Conservation (phyloP, 192 early-diverging fungal genomes). For the Geranomyces variabilis region DNA sequence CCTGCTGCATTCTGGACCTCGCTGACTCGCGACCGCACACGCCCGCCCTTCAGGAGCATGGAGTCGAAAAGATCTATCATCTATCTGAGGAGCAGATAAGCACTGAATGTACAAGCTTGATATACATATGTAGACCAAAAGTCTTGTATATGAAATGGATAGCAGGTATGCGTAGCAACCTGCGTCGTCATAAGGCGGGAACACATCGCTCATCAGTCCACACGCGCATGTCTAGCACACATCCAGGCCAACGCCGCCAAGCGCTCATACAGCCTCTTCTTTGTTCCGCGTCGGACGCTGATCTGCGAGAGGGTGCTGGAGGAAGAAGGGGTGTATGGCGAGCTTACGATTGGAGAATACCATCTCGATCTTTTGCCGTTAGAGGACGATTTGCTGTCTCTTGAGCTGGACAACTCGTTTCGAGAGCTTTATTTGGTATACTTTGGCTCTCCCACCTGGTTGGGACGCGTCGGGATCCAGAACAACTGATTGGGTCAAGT, state of each 20-base stretch:
- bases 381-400: slow-evolving; percentile 86
- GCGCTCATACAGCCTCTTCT: slow-evolving; percentile 59
- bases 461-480: slow-evolving; percentile 60
- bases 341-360: slow-evolving; percentile 83
- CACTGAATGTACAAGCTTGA: slow-evolving; percentile 71
- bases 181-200: too few species aligned
- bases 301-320: slow-evolving; percentile 93
- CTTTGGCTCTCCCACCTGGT: slow-evolving; percentile 47
- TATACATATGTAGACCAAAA: slow-evolving; percentile 85
- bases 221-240: background rate
- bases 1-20: background rate
- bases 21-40: background rate
- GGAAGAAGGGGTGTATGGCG: slow-evolving; percentile 89
- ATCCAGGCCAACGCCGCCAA: slow-evolving; percentile 14
- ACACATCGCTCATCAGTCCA: background rate
- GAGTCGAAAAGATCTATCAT: slow-evolving; percentile 92
- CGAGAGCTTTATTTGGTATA: slow-evolving; percentile 77
- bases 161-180: too few species aligned
- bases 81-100: slow-evolving; percentile 68
- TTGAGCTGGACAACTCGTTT: slow-evolving; percentile 84
- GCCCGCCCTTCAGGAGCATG: slow-evolving; percentile 83
- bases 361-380: slow-evolving; percentile 89
- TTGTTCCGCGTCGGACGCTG: slow-evolving; percentile 87
- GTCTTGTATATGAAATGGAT: slow-evolving; percentile 61
- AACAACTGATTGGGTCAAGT: too few species aligned